Evolutionary conservation across 192 early-diverging fungal genomes (phyloP).

Genomic region (Glomus cerebriforme): DNA sequence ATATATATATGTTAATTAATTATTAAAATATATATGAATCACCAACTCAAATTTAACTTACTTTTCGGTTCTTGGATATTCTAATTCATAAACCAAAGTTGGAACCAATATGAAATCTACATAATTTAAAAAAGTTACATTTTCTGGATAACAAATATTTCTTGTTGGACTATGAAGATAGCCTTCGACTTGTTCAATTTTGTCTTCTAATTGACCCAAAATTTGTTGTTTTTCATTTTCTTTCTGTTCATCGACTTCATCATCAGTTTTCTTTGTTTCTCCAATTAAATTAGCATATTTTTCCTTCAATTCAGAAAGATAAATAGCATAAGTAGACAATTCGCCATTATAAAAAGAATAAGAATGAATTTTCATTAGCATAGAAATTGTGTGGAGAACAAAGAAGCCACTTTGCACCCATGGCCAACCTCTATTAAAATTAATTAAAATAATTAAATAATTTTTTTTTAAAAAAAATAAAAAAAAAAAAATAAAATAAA

Average conservation of each 20-base stretch:
- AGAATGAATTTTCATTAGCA: conserved; percentile 98
- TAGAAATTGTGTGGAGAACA: conserved; percentile 82
- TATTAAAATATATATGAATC: background rate
- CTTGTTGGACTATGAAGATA: conserved; percentile 53
- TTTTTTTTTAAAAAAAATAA: conserved; percentile 36
- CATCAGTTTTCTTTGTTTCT: conserved; percentile 34
- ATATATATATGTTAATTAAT: background rate
- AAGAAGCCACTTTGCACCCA: conserved; percentile 92
- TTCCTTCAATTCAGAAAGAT: conserved; percentile 40
- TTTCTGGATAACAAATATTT: conserved; percentile 69
- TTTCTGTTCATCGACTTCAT: conserved; percentile 9
- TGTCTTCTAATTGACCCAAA: conserved; percentile 29
- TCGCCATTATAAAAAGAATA: conserved; percentile 83
- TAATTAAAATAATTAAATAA: conserved; percentile 27
- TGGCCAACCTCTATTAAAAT: conserved; percentile 66
- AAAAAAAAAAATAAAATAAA: conserved; percentile 44
- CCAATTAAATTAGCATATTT: conserved; percentile 35
- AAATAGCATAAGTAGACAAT: conserved; percentile 52
- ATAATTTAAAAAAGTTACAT: conserved; percentile 83
- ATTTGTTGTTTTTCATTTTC: background rate
- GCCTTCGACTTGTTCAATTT: conserved; percentile 56
- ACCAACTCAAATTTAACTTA: conserved; percentile 36
- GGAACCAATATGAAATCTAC: conserved; percentile 87
- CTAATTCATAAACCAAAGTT: conserved; percentile 89
- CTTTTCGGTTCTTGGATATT: conserved; percentile 85